Conservation (phyloP, 2,329 filamentous ascomycete genomes). For the Cladophialophora immunda region DNA sequence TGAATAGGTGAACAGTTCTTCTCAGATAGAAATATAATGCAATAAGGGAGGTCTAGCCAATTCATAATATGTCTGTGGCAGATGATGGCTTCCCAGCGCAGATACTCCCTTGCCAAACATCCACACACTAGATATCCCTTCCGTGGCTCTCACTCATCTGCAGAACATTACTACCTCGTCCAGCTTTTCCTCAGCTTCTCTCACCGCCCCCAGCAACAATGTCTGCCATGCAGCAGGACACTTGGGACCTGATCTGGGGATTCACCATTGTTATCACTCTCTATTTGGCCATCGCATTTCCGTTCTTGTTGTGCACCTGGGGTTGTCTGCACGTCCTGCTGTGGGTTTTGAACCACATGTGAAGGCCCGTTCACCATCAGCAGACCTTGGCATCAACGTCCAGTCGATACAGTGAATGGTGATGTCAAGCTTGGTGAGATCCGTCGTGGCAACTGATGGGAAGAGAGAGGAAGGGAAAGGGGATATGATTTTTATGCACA, state of each 20-base stretch:
- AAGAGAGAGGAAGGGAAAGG: not conserved
- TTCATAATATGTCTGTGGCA: not conserved
- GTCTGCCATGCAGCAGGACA: not conserved
- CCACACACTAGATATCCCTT: not conserved
- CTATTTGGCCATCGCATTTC: not conserved
- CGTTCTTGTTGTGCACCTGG: not conserved
- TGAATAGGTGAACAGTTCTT: no score
- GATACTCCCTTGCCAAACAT: not conserved
- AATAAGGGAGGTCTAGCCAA: not conserved
- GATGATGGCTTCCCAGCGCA: not conserved
- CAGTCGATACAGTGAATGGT: not conserved
- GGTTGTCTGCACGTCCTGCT: not conserved
- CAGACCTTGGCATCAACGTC: not conserved
- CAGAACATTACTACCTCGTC: not conserved
- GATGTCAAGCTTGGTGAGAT: not conserved
- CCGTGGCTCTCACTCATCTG: not conserved
- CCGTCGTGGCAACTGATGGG: not conserved
- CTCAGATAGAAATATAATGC: no score
- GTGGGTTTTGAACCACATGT: slow-evolving; percentile 2
- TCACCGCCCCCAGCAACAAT: not conserved
- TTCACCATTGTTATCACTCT: not conserved
- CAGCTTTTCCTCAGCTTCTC: not conserved
- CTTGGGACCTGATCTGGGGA: not conserved
- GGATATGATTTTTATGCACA: not conserved
- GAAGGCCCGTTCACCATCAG: not conserved